A percentile compares a stretch with the other conserved stretches of the same genome.
Evolutionary conservation across 208 protist species (phyloP).

Genomic region (Acanthamoeba sp.): DNA sequence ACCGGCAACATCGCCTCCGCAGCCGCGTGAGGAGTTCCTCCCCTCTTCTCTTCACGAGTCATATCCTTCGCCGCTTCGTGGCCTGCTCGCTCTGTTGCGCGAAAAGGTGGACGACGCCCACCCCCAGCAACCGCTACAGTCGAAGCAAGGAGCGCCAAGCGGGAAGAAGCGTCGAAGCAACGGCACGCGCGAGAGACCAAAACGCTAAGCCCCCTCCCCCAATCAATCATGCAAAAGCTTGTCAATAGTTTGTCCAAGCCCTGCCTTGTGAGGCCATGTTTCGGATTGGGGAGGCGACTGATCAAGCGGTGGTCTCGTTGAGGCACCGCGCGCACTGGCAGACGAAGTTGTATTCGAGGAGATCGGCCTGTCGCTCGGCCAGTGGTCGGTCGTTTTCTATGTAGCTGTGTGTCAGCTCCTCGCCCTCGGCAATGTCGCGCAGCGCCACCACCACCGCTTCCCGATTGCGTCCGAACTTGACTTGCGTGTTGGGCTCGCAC

Average conservation of each 20-base stretch:
- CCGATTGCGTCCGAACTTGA: slow-evolving; percentile 20
- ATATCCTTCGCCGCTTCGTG: background rate
- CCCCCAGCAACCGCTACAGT: too few relatives aligned
- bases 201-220: background rate
- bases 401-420: slow-evolving; percentile 45
- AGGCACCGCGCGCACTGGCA: background rate
- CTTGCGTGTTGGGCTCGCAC: slow-evolving; percentile 4
- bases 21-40: too few relatives aligned
- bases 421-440: slow-evolving; percentile 11
- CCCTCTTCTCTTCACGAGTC: background rate
- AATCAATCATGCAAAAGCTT: too few relatives aligned
- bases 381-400: slow-evolving; percentile 32
- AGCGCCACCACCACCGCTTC: slow-evolving; percentile 23
- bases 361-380: background rate
- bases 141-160: background rate
- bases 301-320: background rate
- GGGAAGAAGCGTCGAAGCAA: background rate
- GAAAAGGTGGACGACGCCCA: background rate
- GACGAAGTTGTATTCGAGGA: slow-evolving; percentile 36
- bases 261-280: too few relatives aligned
- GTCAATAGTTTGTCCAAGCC: too few relatives aligned
- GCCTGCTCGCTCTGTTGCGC: background rate
- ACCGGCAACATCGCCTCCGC: background rate
- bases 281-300: too few relatives aligned
- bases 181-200: background rate